Conservation (phyloP, 345 rosid species). For the Schrenkiella parvula region DNA sequence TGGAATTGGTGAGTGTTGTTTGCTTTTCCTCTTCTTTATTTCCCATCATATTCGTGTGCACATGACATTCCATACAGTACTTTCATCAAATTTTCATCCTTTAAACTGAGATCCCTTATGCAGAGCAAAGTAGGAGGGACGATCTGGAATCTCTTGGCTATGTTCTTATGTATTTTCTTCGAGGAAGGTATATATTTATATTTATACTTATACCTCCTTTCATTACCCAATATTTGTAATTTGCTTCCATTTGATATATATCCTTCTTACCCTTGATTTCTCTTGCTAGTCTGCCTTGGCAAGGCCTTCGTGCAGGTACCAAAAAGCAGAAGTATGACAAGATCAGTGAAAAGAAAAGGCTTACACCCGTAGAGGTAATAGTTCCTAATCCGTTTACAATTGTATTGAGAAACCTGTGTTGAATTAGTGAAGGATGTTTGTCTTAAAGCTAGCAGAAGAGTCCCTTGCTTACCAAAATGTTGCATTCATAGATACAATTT, state of each 20-base stretch:
- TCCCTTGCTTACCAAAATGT: background rate
- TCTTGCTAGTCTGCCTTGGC: constrained; percentile 91
- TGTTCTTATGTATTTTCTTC: constrained; percentile 94
- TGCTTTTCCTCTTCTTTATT: background rate
- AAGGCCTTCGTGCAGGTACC: constrained; percentile 92
- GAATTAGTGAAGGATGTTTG: background rate
- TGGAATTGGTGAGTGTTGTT: constrained; percentile 71
- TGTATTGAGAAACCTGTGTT: background rate
- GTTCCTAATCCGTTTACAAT: background rate
- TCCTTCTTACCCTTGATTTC: constrained; percentile 10
- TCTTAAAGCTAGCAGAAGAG: constrained; percentile 1
- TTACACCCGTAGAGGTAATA: constrained; percentile 85
- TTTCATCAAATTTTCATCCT: background rate
- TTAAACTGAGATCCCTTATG: constrained; percentile 10
- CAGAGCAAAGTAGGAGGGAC: constrained; percentile 99
- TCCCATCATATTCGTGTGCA: background rate
- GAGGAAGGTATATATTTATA: constrained; percentile 63
- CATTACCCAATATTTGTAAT: background rate
- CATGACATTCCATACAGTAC: background rate
- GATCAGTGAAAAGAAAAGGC: constrained; percentile 94
- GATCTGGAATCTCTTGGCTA: constrained; percentile 99
- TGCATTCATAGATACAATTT: background rate
- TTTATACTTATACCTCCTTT: background rate
- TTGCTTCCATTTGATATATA: background rate
- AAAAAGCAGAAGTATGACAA: constrained; percentile 98